Percentiles rank a stretch among this genome's conserved stretches.
Conservation (phyloP, 2,329 filamentous ascomycete genomes). For the Drechslerella coelobrocha region DNA sequence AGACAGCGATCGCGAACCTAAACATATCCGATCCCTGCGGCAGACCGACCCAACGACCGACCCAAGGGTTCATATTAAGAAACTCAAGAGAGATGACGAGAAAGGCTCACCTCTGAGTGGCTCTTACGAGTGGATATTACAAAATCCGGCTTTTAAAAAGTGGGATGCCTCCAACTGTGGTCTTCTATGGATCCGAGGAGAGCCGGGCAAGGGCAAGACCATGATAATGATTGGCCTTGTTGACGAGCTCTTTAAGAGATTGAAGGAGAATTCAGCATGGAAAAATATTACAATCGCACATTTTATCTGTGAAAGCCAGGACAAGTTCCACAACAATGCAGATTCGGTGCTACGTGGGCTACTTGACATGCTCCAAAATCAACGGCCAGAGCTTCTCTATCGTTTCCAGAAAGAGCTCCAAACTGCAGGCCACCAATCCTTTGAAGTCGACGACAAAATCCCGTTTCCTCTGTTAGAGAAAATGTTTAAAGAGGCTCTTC, state of each 20-base stretch:
- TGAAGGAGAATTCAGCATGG: neutral
- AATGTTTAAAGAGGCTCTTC: neutral
- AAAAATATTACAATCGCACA: neutral
- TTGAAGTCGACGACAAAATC: neutral
- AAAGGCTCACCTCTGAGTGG: too few species aligned
- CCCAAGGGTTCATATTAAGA: too few species aligned
- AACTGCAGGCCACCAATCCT: neutral
- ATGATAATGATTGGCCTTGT: constrained; percentile 7
- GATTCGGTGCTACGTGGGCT: neutral
- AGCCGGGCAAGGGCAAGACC: constrained; percentile 12
- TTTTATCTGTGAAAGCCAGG: constrained; percentile 7
- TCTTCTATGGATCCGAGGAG: constrained; percentile 1
- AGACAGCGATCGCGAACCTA: too few species aligned
- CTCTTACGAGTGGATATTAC: too few species aligned
- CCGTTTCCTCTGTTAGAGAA: neutral
- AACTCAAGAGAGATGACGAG: too few species aligned
- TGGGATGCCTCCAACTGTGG: too few species aligned
- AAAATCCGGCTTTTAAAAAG: too few species aligned
- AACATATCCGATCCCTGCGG: too few species aligned
- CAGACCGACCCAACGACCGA: too few species aligned
- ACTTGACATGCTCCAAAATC: neutral
- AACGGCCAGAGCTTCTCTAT: neutral
- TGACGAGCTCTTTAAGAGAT: neutral
- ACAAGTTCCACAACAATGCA: constrained; percentile 9
- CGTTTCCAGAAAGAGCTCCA: neutral